Evolutionary conservation across 1,284 basidiomycete species (phyloP).

Genomic region (Sanghuangporus baumii): DNA sequence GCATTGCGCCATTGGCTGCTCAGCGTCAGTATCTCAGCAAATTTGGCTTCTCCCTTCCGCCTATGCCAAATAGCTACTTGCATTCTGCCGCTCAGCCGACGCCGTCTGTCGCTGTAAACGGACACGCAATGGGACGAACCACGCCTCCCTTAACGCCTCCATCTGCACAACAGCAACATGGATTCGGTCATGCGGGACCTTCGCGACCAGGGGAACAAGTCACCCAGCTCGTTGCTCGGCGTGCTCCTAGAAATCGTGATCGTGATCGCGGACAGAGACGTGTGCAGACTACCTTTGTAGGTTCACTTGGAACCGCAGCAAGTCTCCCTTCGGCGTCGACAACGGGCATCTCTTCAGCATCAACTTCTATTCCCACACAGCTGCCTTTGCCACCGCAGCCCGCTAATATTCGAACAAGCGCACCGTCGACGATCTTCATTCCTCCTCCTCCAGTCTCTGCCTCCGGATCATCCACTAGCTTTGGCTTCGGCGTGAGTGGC

Average conservation of each 20-base stretch:
- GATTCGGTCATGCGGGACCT: slow-evolving; percentile 31
- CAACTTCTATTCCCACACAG: neutral
- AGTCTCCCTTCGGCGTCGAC: neutral
- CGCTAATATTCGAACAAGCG: neutral
- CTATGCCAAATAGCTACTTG: slow-evolving; percentile 62
- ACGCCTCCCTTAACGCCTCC: slow-evolving; percentile 35
- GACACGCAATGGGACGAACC: neutral
- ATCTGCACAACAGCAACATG: slow-evolving; percentile 32
- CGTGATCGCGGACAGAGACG: slow-evolving; percentile 45
- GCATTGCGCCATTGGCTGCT: slow-evolving; percentile 69
- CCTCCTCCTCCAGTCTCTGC: slow-evolving; percentile 27
- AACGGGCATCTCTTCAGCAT: neutral
- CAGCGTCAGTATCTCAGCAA: slow-evolving; percentile 76
- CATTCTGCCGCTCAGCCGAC: slow-evolving; percentile 33
- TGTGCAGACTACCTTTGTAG: slow-evolving; percentile 47
- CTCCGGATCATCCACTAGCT: neutral
- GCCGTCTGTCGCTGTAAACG: slow-evolving; percentile 16
- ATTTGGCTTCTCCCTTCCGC: slow-evolving; percentile 66
- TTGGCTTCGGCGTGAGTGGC: slow-evolving; percentile 9
- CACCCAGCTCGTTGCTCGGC: slow-evolving; percentile 69
- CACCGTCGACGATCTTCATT: slow-evolving; percentile 16
- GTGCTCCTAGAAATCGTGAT: slow-evolving; percentile 28
- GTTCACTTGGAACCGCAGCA: slow-evolving; percentile 21
- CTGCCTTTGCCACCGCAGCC: neutral
- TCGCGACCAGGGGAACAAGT: slow-evolving; percentile 48